Evolutionary conservation across 1,284 basidiomycete species (phyloP).

Genomic region (Singerocomus rubriflavus): DNA sequence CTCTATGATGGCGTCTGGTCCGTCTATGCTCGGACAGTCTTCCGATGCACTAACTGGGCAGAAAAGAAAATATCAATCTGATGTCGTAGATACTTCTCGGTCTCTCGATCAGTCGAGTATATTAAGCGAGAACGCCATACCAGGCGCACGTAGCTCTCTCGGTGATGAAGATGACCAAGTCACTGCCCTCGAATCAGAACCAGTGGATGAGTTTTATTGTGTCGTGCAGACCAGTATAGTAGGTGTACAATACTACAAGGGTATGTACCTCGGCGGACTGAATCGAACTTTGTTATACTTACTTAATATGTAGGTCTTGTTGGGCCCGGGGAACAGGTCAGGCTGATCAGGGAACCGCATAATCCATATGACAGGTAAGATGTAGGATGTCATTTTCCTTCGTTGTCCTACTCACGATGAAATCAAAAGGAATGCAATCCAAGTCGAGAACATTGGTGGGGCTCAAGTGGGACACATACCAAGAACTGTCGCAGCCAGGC

Average conservation of each 20-base stretch:
- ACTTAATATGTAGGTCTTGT: constrained; percentile 56
- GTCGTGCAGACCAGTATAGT: constrained; percentile 63
- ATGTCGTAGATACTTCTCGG: constrained; percentile 16
- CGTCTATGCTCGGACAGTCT: neutral
- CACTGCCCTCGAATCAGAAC: constrained; percentile 42
- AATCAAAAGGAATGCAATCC: constrained; percentile 61
- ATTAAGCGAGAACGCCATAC: constrained; percentile 14
- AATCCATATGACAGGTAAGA: constrained; percentile 66
- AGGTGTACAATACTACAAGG: constrained; percentile 79
- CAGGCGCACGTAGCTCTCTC: constrained; percentile 5
- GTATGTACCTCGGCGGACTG: constrained; percentile 32
- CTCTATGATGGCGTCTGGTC: constrained; percentile 2
- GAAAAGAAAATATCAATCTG: constrained; percentile 38
- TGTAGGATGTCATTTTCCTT: constrained; percentile 2
- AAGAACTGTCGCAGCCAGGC: constrained; percentile 51
- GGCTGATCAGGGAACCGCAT: constrained; percentile 62
- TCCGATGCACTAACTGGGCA: constrained; percentile 22
- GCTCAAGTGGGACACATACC: constrained; percentile 81
- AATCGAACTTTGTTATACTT: neutral
- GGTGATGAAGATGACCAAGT: constrained; percentile 44
- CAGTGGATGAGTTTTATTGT: constrained; percentile 64
- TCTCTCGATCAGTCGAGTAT: constrained; percentile 5
- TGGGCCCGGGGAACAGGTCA: constrained; percentile 75
- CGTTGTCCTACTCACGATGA: neutral
- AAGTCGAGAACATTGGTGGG: constrained; percentile 73